These are phyloP conservation scores for Aspergillus niger DNA, from an alignment of 2,329 filamentous ascomycete genomes.

Conservation along the genomic window DNA sequence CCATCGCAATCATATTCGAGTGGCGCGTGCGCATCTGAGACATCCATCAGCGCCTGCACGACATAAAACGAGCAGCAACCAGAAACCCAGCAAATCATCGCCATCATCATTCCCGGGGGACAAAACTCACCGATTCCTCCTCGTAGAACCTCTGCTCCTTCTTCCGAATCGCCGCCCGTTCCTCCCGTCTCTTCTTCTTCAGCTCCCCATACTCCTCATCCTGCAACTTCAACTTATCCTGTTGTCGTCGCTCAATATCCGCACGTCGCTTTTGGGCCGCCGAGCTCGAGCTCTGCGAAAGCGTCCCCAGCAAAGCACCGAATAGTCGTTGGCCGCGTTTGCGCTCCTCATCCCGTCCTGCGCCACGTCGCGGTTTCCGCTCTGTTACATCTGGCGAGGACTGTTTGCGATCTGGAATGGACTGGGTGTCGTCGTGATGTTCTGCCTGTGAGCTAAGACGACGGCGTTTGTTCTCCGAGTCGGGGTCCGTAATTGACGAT, in stretches of 20 bases:
- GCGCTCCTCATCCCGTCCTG: constrained; percentile 68
- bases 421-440: constrained; percentile 22
- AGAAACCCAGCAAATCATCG: neutral
- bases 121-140: constrained; percentile 67
- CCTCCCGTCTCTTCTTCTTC: constrained; percentile 65
- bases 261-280: constrained; percentile 67
- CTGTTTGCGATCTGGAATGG: constrained; percentile 25
- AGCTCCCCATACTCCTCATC: constrained; percentile 70
- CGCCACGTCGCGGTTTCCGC: constrained; percentile 21
- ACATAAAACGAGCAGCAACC: neutral
- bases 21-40: constrained; percentile 73
- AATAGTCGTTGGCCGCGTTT: constrained; percentile 84
- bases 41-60: constrained; percentile 24
- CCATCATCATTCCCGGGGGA: neutral
- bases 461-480: constrained; percentile 52
- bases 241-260: constrained; percentile 81
- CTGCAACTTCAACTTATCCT: constrained; percentile 76
- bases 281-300: constrained; percentile 70
- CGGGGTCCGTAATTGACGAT: constrained; percentile 55
- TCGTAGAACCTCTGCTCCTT: constrained; percentile 75
- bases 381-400: constrained; percentile 26
- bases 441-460: constrained; percentile 47
- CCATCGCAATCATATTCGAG: constrained; percentile 68
- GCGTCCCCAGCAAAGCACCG: constrained; percentile 74
- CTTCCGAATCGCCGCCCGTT: constrained; percentile 62